Evolutionary conservation across 23 red algal genomes (phyloP), one percentile per base, ranked within the genome.

Genomic region (Gracilaria domingensis): DNA sequence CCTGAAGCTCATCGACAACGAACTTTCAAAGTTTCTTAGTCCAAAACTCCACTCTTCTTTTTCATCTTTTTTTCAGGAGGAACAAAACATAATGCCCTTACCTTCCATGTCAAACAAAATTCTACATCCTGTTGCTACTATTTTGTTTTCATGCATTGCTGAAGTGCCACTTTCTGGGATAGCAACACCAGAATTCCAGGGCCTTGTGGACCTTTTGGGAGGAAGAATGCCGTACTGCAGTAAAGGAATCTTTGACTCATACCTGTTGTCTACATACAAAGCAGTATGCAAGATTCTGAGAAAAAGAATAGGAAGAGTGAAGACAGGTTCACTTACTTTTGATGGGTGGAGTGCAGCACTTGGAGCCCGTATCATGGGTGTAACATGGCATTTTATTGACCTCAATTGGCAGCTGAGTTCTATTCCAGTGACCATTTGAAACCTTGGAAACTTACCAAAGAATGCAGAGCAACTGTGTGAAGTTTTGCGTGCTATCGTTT

Each of bases 261-360:
- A 40, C 20, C n/a, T 38, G 7, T 8, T 76, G 5, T 4, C 8
- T 35, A 76, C 71, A 8, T 80, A 80, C 50, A 57, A 51, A 14
- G 75, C 75, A 2, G 39, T 80, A 3, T 80, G 75, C 28, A 7
- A 3, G 50, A 14, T 80, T 33, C 75, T 80, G 12, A 33, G 14
- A 32, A 50, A 51, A 14, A 29, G 28, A 20, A 39, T 57, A 5
- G 28, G 4, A 55, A 14, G 4, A 20, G 75, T 39, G 8, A 51
- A 34, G 14, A 80, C 35, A 12, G 75, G 75, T 32, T 55, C 23
- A 12, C 12, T 80, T 4, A 51, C 75, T 4, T n/a, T 80, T 51
- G 75, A 80, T n/a, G 75, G 36, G 12, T 80, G 75, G 39, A 80
- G 75, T 51, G 75, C 75, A 12, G 39, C 75, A 29, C 75, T 80